Percentiles rank a stretch among this genome's conserved stretches.
Evolutionary conservation across 129 eudicot species (phyloP).

Genomic region (Flaveria brownii): DNA sequence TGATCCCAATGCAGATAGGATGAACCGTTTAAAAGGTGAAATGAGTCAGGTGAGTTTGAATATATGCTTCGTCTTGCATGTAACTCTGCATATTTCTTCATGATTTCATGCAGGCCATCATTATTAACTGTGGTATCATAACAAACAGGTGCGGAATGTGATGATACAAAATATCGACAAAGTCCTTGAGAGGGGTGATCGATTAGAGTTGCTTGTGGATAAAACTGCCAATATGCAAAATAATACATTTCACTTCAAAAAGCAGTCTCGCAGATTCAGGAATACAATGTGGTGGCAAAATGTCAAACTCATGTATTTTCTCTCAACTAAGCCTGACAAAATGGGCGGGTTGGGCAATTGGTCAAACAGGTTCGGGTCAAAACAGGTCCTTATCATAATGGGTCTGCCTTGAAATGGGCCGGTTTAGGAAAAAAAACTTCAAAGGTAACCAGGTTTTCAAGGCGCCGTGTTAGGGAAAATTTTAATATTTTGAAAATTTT

Average conservation of each 20-base stretch:
- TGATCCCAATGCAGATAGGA: slow-evolving; percentile 91
- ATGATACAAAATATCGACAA: slow-evolving; percentile 93
- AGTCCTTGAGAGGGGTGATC: slow-evolving; percentile 93
- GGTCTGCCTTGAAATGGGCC: background rate
- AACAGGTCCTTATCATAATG: background rate
- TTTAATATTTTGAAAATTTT: background rate
- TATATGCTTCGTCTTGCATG: slow-evolving; percentile 12
- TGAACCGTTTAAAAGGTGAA: slow-evolving; percentile 87
- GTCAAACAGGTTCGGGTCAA: background rate
- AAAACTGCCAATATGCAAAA: slow-evolving; percentile 87
- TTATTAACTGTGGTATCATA: slow-evolving; percentile 6
- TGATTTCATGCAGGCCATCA: background rate
- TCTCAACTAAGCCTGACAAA: slow-evolving; percentile 14
- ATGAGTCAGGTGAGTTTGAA: slow-evolving; percentile 76
- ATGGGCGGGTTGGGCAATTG: background rate
- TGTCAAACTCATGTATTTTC: slow-evolving; percentile 78
- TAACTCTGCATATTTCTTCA: slow-evolving; percentile 9
- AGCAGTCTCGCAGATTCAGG: slow-evolving; percentile 80
- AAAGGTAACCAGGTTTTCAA: background rate
- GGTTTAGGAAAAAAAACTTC: background rate
- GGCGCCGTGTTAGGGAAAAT: background rate
- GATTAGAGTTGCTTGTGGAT: slow-evolving; percentile 81
- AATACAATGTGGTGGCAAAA: slow-evolving; percentile 95
- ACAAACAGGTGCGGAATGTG: slow-evolving; percentile 69
- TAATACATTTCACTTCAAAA: slow-evolving; percentile 85